Percentiles rank a stretch among this genome's conserved stretches.
phyloP scores from a whole-genome alignment of 441 rosid species.

The Gossypium davidsonii region DNA sequence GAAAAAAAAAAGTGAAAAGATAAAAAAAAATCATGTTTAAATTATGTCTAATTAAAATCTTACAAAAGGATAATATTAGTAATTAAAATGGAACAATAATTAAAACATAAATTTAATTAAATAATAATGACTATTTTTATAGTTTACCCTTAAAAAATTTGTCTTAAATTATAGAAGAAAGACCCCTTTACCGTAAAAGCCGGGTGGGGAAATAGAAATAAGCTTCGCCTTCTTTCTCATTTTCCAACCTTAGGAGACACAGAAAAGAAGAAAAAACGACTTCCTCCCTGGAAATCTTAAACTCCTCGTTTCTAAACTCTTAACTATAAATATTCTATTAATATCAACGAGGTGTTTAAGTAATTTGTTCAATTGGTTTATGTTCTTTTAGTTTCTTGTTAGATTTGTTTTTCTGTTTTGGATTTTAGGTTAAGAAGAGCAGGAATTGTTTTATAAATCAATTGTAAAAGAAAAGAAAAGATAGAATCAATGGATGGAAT shows the following conservation, averaged over 20 bases:
- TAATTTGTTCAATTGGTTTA: not conserved
- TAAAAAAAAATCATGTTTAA: no score
- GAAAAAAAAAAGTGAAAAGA: no score
- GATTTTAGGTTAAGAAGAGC: not conserved
- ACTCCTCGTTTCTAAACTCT: conserved; percentile 15
- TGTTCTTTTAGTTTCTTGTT: no score
- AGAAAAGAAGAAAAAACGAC: not conserved
- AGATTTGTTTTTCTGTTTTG: not conserved
- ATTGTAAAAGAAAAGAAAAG: not conserved
- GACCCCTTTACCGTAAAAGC: not conserved
- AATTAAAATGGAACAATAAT: no score
- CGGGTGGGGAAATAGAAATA: not conserved
- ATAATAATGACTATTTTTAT: no score
- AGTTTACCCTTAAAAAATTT: no score
- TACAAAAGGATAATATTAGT: no score
- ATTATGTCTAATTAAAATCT: no score
- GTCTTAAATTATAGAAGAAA: no score
- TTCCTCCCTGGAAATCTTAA: conserved; percentile 8
- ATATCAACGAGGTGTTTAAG: conserved; percentile 22
- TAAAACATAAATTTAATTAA: no score
- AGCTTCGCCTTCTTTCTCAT: not conserved
- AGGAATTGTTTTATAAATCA: not conserved
- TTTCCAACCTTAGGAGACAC: not conserved
- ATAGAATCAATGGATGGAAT: conserved; percentile 49
- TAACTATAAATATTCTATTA: not conserved